Base-by-base conservation (phyloP, 805 yeast species). In the Candida andamanensis region DNA sequence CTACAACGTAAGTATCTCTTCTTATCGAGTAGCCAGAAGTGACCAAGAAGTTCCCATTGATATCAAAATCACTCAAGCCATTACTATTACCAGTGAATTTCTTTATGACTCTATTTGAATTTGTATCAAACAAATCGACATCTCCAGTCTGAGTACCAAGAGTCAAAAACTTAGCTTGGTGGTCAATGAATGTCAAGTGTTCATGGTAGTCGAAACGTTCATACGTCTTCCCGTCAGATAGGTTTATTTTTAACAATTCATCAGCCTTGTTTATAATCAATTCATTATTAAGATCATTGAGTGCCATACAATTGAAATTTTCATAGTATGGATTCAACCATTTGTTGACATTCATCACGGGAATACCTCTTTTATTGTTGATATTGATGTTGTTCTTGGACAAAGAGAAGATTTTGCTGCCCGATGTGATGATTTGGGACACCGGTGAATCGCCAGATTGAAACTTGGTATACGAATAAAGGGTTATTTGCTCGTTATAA, bases 21-120 rank as follows among this genome's bases (percentile, higher is more conserved):
- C 86, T 73, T 15, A 76, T 59, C 0, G 89, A 76, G 42, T 77
- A 79, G 1, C 97, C 97, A 36, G 95, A 85, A 0, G 95, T 81
- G 12, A 85, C 77, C 26, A 85, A 63, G 19, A 75, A 75, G 36
- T 72, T 71, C 14, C 82, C 89, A 44, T 72, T 69, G 14, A 79
- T 69, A 44, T 77, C 84, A 51, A 84, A 63, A 32, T 78, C 78
- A 1, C 85, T 70, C 13, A 84, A 57, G 1, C 76, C 61, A 2
- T 80, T 75, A 17, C 76, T 71, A 51, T 78, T 85, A 8, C 80
- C 76, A 8, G 62, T 56, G 43, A 81, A 79, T 0, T 74, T 56
- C 39, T 73, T 72, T 5, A 80, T 58, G 2, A 76, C 50, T 22
- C 50, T 45, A 35, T 65, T 60, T 0, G 76, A 50, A 15, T 54